Percentiles rank a stretch among this genome's conserved stretches.
Evolutionary conservation across 352 stramenopile genomes (phyloP).

Genomic region (Plasmopara viticola): DNA sequence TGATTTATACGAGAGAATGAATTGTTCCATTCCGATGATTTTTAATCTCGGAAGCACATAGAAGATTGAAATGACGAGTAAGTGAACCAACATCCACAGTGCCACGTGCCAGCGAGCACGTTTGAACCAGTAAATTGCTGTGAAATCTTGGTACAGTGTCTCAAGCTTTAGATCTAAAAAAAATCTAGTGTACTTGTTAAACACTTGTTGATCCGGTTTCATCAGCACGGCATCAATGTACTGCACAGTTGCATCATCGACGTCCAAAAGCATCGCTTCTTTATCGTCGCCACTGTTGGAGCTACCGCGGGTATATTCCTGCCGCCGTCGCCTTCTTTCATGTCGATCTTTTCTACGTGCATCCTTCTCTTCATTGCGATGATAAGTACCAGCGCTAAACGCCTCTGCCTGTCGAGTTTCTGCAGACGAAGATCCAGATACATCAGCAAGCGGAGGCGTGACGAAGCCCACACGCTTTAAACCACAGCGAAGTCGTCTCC

Average conservation of each 20-base stretch:
- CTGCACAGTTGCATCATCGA: conserved; percentile 52
- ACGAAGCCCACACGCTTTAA: conserved; percentile 25
- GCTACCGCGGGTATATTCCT: conserved; percentile 17
- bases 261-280: conserved; percentile 27
- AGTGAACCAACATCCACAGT: conserved; percentile 66
- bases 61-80: conserved; percentile 62
- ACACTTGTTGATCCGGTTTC: conserved; percentile 63
- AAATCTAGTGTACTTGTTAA: conserved; percentile 74
- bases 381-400: conserved; percentile 7
- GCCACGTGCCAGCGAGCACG: conserved; percentile 68
- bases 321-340: conserved; percentile 12
- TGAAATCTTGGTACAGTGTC: conserved; percentile 81
- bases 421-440: conserved; percentile 9
- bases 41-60: conserved; percentile 51
- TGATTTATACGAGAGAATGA: conserved; percentile 43
- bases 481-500: conserved; percentile 16
- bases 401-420: conserved; percentile 12
- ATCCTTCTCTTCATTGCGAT: conserved; percentile 14
- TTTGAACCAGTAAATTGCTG: conserved; percentile 71
- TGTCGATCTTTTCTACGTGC: conserved; percentile 15
- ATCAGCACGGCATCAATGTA: conserved; percentile 73
- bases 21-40: conserved; percentile 61
- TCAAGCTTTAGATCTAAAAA: conserved; percentile 75
- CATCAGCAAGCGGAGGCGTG: conserved; percentile 7
- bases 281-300: conserved; percentile 21